These are phyloP conservation scores for Pestalotiopsis fici DNA, from an alignment of 2,329 filamentous ascomycete genomes.

Conservation along the genomic window DNA sequence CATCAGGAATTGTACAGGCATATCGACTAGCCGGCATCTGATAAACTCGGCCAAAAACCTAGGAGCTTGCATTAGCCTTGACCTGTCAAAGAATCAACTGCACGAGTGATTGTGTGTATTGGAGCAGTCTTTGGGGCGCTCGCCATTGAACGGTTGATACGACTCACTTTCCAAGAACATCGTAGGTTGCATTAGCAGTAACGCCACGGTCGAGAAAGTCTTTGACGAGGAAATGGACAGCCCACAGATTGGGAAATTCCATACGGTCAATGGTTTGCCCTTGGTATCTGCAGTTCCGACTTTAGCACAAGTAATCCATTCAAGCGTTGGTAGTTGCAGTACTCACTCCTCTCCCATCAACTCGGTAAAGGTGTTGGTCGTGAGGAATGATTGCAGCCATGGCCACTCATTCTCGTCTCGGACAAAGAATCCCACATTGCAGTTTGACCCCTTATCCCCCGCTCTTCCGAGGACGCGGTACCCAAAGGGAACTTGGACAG, in stretches of 20 bases:
- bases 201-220: constrained; percentile 46
- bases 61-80: neutral
- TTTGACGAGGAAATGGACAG: constrained; percentile 39
- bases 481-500: constrained; percentile 27
- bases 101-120: neutral
- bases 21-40: constrained; percentile 5
- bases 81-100: neutral
- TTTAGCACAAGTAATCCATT: constrained; percentile 13
- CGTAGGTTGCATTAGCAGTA: constrained; percentile 41
- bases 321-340: constrained; percentile 16
- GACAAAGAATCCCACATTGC: constrained; percentile 22
- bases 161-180: constrained; percentile 41
- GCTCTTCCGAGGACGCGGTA: constrained; percentile 31
- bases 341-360: constrained; percentile 8
- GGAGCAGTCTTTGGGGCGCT: too few species aligned
- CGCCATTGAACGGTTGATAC: constrained; percentile 13
- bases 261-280: constrained; percentile 12
- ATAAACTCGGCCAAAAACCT: constrained; percentile 45
- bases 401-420: constrained; percentile 17
- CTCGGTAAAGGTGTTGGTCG: neutral
- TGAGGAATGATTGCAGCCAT: constrained; percentile 14
- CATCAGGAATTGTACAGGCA: constrained; percentile 10
- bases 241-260: constrained; percentile 14
- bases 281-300: neutral
- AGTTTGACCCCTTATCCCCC: constrained; percentile 17